Evolutionary conservation across 2,329 filamentous ascomycete species (phyloP).

Genomic region (Apiospora pterosperma): DNA sequence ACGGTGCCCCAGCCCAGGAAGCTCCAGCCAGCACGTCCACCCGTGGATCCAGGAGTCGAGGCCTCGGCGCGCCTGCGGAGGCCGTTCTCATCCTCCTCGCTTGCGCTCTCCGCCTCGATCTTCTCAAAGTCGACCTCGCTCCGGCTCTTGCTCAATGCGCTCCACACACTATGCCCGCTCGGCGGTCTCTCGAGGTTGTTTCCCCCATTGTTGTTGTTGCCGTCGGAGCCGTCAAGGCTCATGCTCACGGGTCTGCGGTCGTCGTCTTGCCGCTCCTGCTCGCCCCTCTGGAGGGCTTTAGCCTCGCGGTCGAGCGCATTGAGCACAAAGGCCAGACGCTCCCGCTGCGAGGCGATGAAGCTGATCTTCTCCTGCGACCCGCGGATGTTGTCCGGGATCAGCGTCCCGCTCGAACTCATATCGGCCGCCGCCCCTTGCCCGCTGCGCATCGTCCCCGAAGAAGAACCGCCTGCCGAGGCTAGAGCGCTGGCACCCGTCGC

Average conservation of each 20-base stretch:
- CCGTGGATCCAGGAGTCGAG: not conserved
- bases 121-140: constrained; percentile 90
- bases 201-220: constrained; percentile 18
- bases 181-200: constrained; percentile 36
- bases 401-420: constrained; percentile 53
- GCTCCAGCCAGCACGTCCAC: constrained; percentile 18
- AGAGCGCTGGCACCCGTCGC: constrained; percentile 44
- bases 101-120: constrained; percentile 71
- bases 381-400: constrained; percentile 69
- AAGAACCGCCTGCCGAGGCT: constrained; percentile 28
- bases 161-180: constrained; percentile 45
- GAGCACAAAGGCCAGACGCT: constrained; percentile 70
- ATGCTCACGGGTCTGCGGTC: constrained; percentile 18
- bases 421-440: constrained; percentile 25
- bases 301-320: constrained; percentile 79
- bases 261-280: constrained; percentile 26
- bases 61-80: constrained; percentile 20
- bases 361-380: constrained; percentile 63
- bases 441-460: constrained; percentile 30
- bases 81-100: constrained; percentile 43
- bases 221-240: constrained; percentile 21
- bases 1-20: constrained; percentile 25
- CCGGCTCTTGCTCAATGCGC: constrained; percentile 71
- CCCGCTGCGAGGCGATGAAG: constrained; percentile 76
- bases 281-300: constrained; percentile 47